Base-by-base conservation (phyloP, 2,329 filamentous ascomycete genomes). In the Cladophialophora psammophila region DNA sequence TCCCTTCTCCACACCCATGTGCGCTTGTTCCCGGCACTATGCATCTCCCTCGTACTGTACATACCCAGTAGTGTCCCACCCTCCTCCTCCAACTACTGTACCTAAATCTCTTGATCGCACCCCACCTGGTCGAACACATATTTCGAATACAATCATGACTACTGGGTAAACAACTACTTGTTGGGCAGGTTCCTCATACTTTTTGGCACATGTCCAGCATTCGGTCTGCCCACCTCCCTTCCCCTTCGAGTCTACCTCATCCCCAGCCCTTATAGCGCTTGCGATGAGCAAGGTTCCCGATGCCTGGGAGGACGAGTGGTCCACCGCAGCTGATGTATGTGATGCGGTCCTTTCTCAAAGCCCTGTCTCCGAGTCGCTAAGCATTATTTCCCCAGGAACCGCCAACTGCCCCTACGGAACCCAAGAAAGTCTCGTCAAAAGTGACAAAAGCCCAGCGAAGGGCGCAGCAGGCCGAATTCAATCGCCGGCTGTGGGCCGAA, bases 281-380 rank as follows among this genome's bases (percentile, higher is more conserved):
- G 26, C 54, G 48, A 73, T 73, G 72, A 72, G 63, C 67, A 69
- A 71, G 59, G 63, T 68, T 45, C 89, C 91, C 42, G 88, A 93
- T 77, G 94, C 93, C 20, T 97, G 94, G 94, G 93, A 94, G 71
- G 90, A 96, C 74, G 92, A 97, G 75, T 98, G 94, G 93, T 92
- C 94, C 77, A 80, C 83, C 5, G 86, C 91, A 76, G 92, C 91
- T 65, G 93, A 96, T 48, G 61, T 56, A 53, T 18, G 45, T 40
- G 15, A 42, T 6, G 15, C 40, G 10, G 36, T 52, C 36, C 5
- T 18, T 45, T 7, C 10, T 18, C 5, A 31, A 18, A 7, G n/a
- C 8, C 10, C 40, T 15, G 12, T 48, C 31, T 50, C 31, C 13
- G 26, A 8, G 31, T 52, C 3, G 32, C 59, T 32, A 26, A 31